Evolutionary conservation across 805 yeast species (phyloP).

Genomic region (Saturnispora bothae): DNA sequence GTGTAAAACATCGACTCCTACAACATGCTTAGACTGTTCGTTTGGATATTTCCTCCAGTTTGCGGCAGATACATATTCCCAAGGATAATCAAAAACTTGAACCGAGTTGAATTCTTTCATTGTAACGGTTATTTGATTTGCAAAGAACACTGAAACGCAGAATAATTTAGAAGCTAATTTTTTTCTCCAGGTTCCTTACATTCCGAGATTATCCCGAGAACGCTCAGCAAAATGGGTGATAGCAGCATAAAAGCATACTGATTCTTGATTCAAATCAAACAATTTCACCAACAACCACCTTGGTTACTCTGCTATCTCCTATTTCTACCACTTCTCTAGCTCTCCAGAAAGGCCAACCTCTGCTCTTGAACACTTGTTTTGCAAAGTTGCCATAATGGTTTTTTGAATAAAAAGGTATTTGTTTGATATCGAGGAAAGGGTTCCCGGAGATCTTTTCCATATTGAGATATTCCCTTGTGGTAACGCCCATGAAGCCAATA

Average conservation of each 20-base stretch:
- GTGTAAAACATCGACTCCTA: conserved; percentile 80
- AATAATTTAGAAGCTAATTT: no score
- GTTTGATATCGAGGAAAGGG: conserved; percentile 23
- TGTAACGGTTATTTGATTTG: no score
- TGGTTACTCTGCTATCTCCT: not conserved
- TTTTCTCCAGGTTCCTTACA: not conserved
- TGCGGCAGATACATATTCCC: conserved; percentile 94
- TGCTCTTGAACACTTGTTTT: conserved; percentile 27
- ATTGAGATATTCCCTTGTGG: conserved; percentile 65
- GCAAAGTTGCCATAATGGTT: conserved; percentile 24
- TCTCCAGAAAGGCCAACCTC: conserved; percentile 27
- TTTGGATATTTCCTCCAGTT: conserved; percentile 98
- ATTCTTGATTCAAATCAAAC: not conserved
- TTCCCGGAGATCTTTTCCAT: conserved; percentile 25
- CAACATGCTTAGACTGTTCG: conserved; percentile 82
- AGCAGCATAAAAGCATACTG: no score
- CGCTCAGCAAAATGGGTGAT: no score
- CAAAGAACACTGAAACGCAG: no score
- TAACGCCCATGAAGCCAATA: conserved; percentile 45
- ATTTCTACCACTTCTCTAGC: conserved; percentile 3
- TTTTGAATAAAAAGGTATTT: conserved; percentile 30
- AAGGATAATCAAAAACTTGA: conserved; percentile 69
- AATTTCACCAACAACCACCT: conserved; percentile 2
- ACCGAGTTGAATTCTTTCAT: conserved; percentile 75
- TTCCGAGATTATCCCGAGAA: not conserved